These are phyloP conservation scores for Dianthus caryophyllus DNA, from an alignment of 148 eudicot species.

Conservation along the genomic window DNA sequence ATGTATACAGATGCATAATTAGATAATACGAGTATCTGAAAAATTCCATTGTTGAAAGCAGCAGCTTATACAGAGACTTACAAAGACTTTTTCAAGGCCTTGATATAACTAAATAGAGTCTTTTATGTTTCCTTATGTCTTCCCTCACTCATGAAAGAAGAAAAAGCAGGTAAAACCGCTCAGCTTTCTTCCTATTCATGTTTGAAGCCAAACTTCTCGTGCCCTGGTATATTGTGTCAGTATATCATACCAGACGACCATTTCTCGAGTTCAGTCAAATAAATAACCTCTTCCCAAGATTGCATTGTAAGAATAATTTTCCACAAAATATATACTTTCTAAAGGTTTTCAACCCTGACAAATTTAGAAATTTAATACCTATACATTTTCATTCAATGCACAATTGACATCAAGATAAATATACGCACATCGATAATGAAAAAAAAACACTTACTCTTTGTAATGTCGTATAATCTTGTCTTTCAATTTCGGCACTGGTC, in stretches of 20 bases:
- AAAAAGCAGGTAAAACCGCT: constrained; percentile 73
- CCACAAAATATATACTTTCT: constrained; percentile 62
- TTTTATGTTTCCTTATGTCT: constrained; percentile 80
- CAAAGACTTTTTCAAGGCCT: constrained; percentile 64
- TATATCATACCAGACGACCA: constrained; percentile 93
- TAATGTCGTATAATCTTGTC: constrained; percentile 55
- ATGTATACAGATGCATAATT: too few relatives aligned
- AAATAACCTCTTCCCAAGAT: constrained; percentile 78
- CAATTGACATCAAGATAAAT: not conserved
- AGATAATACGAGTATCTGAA: too few relatives aligned
- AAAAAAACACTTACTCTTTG: constrained; percentile 65
- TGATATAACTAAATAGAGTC: constrained; percentile 70
- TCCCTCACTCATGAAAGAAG: constrained; percentile 80
- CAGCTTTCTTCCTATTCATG: constrained; percentile 70
- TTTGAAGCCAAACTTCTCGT: constrained; percentile 90
- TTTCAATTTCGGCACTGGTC: constrained; percentile 60
- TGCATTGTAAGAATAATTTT: constrained; percentile 57
- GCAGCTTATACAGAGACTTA: too few relatives aligned
- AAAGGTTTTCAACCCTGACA: constrained; percentile 64
- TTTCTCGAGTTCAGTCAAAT: constrained; percentile 86
- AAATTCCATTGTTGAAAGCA: too few relatives aligned
- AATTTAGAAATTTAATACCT: not conserved
- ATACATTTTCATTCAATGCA: not conserved
- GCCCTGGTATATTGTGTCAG: constrained; percentile 76
- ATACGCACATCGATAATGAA: not conserved